Conservation (phyloP, 2,329 filamentous ascomycete genomes). For the Cordyceps cateniannulata region DNA sequence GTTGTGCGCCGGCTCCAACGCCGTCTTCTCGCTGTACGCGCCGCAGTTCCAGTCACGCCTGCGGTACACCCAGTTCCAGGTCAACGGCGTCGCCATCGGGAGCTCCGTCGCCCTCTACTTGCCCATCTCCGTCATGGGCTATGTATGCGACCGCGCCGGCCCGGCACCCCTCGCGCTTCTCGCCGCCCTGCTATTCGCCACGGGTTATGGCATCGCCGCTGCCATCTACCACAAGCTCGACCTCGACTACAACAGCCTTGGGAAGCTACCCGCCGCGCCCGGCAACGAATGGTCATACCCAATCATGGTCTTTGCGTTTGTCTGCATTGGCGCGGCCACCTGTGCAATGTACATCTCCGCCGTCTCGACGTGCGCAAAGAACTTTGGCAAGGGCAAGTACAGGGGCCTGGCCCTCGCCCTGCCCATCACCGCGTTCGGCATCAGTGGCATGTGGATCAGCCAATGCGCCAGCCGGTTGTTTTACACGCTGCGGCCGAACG, state of each 20-base stretch:
- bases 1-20: slow-evolving; percentile 84
- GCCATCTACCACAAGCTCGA: slow-evolving; percentile 57
- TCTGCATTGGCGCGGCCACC: slow-evolving; percentile 75
- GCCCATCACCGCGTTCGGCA: slow-evolving; percentile 85
- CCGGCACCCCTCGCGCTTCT: slow-evolving; percentile 70
- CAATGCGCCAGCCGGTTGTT: slow-evolving; percentile 77
- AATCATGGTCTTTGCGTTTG: slow-evolving; percentile 80
- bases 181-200: slow-evolving; percentile 66
- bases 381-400: slow-evolving; percentile 84
- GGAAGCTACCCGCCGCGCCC: slow-evolving; percentile 30
- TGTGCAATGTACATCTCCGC: slow-evolving; percentile 83
- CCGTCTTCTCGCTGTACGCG: slow-evolving; percentile 89
- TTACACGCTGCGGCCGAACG: slow-evolving; percentile 60
- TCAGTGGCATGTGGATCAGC: slow-evolving; percentile 94
- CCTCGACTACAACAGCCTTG: slow-evolving; percentile 37
- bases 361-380: slow-evolving; percentile 96
- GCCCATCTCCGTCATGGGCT: slow-evolving; percentile 83
- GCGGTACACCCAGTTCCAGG: slow-evolving; percentile 83
- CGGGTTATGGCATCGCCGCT: slow-evolving; percentile 79
- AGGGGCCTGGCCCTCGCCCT: slow-evolving; percentile 83
- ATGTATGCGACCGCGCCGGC: slow-evolving; percentile 83
- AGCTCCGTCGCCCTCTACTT: slow-evolving; percentile 87
- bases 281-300: slow-evolving; percentile 61
- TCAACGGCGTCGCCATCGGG: slow-evolving; percentile 83
- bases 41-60: slow-evolving; percentile 82